phyloP scores from a whole-genome alignment of 2,329 filamentous ascomycete genomes.

The Stylonectria norvegica region DNA sequence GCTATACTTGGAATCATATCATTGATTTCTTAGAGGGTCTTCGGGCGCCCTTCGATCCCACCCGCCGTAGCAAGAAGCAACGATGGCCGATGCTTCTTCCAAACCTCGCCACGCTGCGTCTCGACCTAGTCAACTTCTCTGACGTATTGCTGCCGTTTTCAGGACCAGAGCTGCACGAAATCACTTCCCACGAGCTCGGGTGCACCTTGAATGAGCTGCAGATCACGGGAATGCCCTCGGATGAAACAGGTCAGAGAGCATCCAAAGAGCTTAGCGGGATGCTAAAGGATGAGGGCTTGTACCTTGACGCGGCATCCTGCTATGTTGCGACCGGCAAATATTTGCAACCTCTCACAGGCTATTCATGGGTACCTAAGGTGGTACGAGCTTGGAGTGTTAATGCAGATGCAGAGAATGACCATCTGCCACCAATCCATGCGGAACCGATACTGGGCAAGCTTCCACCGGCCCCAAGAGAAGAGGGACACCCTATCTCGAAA shows the following conservation, averaged over 20 bases:
- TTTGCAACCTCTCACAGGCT: conserved; percentile 39
- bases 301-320: conserved; percentile 43
- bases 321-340: conserved; percentile 41
- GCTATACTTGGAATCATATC: conserved; percentile 53
- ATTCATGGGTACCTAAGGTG: conserved; percentile 41
- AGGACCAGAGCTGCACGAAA: conserved; percentile 47
- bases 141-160: conserved; percentile 44
- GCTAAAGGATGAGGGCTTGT: conserved; percentile 51
- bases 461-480: conserved; percentile 40
- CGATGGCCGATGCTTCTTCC: conserved; percentile 45
- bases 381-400: conserved; percentile 43
- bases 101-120: conserved; percentile 43
- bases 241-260: conserved; percentile 46
- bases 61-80: conserved; percentile 32
- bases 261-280: conserved; percentile 48
- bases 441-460: conserved; percentile 34
- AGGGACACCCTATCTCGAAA: conserved; percentile 40
- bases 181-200: conserved; percentile 52
- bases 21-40: conserved; percentile 51
- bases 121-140: conserved; percentile 55
- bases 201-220: conserved; percentile 52
- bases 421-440: conserved; percentile 12
- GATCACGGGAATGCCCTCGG: conserved; percentile 49
- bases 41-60: conserved; percentile 48
- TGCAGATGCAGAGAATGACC: conserved; percentile 23